These are phyloP conservation scores for Quercus phellos DNA, from an alignment of 331 rosid genomes.

Conservation along the genomic window DNA sequence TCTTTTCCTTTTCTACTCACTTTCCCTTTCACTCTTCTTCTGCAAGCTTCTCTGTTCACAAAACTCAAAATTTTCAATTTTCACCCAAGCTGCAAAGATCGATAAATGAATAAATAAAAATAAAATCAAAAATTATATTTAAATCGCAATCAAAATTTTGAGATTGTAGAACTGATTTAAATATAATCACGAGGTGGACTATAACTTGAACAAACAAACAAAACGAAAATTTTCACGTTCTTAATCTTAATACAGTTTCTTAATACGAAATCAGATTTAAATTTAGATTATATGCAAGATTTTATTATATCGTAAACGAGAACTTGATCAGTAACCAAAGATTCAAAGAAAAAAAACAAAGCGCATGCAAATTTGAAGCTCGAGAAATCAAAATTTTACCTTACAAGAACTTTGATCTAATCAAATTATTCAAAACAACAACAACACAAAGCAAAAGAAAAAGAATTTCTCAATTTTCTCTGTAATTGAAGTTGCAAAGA, in stretches of 20 bases:
- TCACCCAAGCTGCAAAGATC: constrained; percentile 13
- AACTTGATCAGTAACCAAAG: constrained; percentile 4
- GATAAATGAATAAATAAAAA: neutral
- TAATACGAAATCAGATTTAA: neutral
- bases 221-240: too few relatives aligned
- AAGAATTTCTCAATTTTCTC: neutral
- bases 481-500: neutral
- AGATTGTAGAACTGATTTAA: neutral
- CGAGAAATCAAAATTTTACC: constrained; percentile 1
- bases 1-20: neutral
- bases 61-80: neutral
- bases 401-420: constrained; percentile 33
- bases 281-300: neutral
- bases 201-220: too few relatives aligned
- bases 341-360: neutral
- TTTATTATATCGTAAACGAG: neutral
- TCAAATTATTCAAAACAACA: constrained; percentile 11
- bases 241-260: neutral
- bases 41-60: constrained; percentile 2
- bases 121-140: neutral
- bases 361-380: neutral
- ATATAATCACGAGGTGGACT: too few relatives aligned
- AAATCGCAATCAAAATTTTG: neutral
- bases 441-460: neutral
- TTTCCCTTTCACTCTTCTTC: constrained; percentile 25